Evolutionary conservation across 345 rosid genomes (phyloP).

Genomic region (Tarenaya hassleriana): DNA sequence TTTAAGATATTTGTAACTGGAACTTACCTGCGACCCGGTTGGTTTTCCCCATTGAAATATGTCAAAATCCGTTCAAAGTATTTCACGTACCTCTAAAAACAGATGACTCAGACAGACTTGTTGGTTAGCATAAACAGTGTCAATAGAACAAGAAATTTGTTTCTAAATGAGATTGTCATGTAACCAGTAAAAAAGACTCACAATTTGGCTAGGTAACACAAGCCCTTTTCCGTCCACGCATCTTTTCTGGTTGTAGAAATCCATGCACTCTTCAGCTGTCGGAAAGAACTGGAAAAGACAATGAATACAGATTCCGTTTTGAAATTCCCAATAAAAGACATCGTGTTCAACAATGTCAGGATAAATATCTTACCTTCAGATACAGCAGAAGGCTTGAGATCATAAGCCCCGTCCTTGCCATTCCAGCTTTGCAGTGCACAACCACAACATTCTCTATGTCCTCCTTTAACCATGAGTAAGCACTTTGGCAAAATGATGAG

Average conservation of each 20-base stretch:
- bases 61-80: conserved; percentile 65
- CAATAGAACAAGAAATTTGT: background rate
- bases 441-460: conserved; percentile 90
- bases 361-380: conserved; percentile 42
- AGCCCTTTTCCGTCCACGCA: conserved; percentile 85
- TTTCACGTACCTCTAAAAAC: conserved; percentile 82
- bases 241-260: conserved; percentile 81
- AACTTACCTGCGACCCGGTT: conserved; percentile 65
- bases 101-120: conserved; percentile 10
- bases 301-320: conserved; percentile 3
- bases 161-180: background rate
- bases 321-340: conserved; percentile 14
- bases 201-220: conserved; percentile 85
- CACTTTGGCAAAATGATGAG: conserved; percentile 74
- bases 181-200: conserved; percentile 30
- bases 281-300: conserved; percentile 60
- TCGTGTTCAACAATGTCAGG: conserved; percentile 11
- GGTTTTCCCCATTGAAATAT: conserved; percentile 75
- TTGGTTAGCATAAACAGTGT: background rate
- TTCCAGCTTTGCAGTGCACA: conserved; percentile 91
- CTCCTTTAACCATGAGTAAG: conserved; percentile 82
- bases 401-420: conserved; percentile 94
- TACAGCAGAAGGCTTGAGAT: conserved; percentile 80
- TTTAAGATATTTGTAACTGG: conserved; percentile 6
- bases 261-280: conserved; percentile 84